Evolutionary conservation across 2,329 filamentous ascomycete species (phyloP).

Genomic region (Talaromyces sp.): DNA sequence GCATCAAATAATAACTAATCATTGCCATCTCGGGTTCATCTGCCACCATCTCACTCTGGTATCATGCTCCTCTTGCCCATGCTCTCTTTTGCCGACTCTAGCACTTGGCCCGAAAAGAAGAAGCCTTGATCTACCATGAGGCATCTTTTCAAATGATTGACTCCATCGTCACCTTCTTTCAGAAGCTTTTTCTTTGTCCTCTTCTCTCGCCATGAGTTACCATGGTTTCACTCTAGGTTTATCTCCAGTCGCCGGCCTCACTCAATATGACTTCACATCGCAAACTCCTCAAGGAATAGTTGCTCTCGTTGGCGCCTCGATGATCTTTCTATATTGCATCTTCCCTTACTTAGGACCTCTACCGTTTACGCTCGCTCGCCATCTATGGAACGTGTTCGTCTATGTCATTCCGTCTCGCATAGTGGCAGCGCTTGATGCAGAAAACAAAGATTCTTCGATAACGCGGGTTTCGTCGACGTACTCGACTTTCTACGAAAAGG

Average conservation of each 20-base stretch:
- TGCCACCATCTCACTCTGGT: not conserved
- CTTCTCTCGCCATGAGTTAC: slow-evolving; percentile 29
- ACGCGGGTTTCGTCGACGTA: slow-evolving; percentile 29
- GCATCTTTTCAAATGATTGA: not conserved
- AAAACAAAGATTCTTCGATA: slow-evolving; percentile 37
- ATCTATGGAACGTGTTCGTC: slow-evolving; percentile 36
- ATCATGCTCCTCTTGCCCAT: not conserved
- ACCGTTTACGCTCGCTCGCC: slow-evolving; percentile 26
- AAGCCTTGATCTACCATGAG: slow-evolving; percentile 9
- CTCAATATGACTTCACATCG: slow-evolving; percentile 30
- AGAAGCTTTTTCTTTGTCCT: not conserved
- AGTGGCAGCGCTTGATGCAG: slow-evolving; percentile 47
- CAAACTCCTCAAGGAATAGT: slow-evolving; percentile 27
- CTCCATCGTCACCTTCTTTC: not conserved
- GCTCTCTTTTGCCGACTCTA: not conserved
- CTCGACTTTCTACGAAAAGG: slow-evolving; percentile 53
- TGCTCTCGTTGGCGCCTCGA: slow-evolving; percentile 23
- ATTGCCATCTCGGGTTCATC: not conserved
- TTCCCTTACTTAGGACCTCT: slow-evolving; percentile 28
- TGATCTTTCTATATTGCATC: slow-evolving; percentile 26
- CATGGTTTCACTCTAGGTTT: slow-evolving; percentile 27
- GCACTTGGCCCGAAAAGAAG: not conserved
- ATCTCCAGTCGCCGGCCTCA: slow-evolving; percentile 23
- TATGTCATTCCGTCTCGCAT: slow-evolving; percentile 37
- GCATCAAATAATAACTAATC: slow-evolving; percentile 11